phyloP scores from a whole-genome alignment of 73 alveolate genomes.

The Symbiodinium pilosum region DNA sequence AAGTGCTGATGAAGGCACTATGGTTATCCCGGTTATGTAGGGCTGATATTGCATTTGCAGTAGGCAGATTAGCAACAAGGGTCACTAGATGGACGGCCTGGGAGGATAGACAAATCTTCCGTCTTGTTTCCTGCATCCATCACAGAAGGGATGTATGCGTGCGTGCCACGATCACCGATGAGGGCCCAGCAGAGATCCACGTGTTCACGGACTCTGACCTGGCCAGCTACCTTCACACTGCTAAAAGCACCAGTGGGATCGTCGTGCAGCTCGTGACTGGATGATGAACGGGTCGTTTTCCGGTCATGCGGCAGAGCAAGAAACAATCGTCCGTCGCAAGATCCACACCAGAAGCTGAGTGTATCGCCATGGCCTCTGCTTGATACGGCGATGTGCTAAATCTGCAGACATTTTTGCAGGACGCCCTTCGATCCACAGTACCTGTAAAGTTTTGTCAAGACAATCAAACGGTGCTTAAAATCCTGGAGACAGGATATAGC shows the following conservation, averaged over 20 bases:
- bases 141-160: not conserved
- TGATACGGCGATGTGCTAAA: not conserved
- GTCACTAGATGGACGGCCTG: not conserved
- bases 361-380: not conserved
- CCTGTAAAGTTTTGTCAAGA: not conserved
- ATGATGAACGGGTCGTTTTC: not conserved
- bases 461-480: not conserved
- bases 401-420: not conserved
- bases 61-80: not conserved
- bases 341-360: conserved; percentile 26
- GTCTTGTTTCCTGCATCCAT: not conserved
- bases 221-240: not conserved
- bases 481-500: not conserved
- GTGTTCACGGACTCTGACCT: conserved; percentile 17
- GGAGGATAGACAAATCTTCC: not conserved
- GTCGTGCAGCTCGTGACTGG: not conserved
- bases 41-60: not conserved
- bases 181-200: not conserved
- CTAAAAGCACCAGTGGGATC: not conserved
- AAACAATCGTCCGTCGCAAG: not conserved
- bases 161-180: not conserved
- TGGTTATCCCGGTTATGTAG: not conserved
- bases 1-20: not conserved
- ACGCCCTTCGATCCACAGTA: not conserved
- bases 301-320: conserved; percentile 13